Percentiles rank a stretch among this genome's conserved stretches.
Evolutionary conservation across 352 stramenopile genomes (phyloP).

Genomic region (Blastocystis sp.): DNA sequence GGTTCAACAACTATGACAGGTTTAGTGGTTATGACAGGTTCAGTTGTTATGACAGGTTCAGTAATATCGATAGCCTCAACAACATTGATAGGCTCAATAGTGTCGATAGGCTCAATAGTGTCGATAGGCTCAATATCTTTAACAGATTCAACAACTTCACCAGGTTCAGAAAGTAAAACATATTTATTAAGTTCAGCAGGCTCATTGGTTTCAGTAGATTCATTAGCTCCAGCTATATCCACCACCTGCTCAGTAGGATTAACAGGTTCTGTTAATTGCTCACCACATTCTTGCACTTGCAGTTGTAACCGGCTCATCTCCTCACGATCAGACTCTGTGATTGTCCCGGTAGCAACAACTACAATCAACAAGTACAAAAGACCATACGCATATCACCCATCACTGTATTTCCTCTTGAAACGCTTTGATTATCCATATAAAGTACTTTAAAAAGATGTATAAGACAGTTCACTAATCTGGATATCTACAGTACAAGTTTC

Average conservation of each 20-base stretch:
- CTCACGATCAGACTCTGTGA: conserved; percentile 19
- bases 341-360: conserved; percentile 45
- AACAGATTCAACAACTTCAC: too few species aligned
- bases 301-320: not conserved
- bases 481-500: not conserved
- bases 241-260: not conserved
- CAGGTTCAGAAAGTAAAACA: not conserved
- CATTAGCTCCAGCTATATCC: not conserved
- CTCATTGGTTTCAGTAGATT: not conserved
- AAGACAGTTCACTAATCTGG: conserved; percentile 23
- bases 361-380: not conserved
- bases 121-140: too few species aligned
- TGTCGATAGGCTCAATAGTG: too few species aligned
- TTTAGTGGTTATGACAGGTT: not conserved
- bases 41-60: too few species aligned
- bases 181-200: not conserved
- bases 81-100: too few species aligned
- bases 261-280: not conserved
- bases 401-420: not conserved
- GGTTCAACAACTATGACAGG: not conserved
- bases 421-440: not conserved
- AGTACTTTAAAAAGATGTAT: conserved; percentile 47
- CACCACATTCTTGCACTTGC: not conserved
- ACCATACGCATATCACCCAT: conserved; percentile 22
- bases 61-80: too few species aligned